Conservation (phyloP, 441 rosid genomes). For the Metrosideros polymorpha region DNA sequence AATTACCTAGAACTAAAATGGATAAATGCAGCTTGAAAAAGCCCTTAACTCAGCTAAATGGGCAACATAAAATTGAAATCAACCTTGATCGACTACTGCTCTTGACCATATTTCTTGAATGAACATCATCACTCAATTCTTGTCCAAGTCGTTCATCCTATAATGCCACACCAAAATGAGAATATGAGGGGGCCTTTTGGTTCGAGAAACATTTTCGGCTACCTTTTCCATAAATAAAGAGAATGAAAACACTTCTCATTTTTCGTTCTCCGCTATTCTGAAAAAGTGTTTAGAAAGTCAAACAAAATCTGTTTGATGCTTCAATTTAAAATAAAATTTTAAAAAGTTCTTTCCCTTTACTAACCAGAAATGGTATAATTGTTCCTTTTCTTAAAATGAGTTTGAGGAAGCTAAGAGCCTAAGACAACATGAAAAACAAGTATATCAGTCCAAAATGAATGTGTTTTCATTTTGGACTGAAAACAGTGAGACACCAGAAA, state of each 20-base stretch:
- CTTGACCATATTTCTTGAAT: not conserved
- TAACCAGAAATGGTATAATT: not conserved
- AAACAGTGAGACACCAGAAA: not conserved
- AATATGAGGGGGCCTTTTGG: not conserved
- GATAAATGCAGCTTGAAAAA: not conserved
- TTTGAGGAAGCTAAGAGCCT: too few species aligned
- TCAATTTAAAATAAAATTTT: not conserved
- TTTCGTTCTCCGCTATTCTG: not conserved
- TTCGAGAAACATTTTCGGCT: not conserved
- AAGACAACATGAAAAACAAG: too few species aligned
- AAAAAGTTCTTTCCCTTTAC: not conserved
- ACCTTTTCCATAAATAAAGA: not conserved
- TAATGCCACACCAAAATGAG: not conserved
- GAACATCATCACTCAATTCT: not conserved
- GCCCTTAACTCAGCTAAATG: not conserved
- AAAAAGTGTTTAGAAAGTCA: not conserved
- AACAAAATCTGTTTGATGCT: not conserved
- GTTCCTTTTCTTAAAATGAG: too few species aligned
- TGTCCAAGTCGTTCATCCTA: not conserved
- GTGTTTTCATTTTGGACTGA: not conserved
- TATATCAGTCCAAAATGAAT: not conserved
- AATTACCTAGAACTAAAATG: not conserved
- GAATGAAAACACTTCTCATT: not conserved
- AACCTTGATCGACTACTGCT: not conserved
- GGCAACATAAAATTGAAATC: not conserved